These are phyloP conservation scores for Spinacia oleracea DNA, from an alignment of 179 eudicot species.

Conservation along the genomic window DNA sequence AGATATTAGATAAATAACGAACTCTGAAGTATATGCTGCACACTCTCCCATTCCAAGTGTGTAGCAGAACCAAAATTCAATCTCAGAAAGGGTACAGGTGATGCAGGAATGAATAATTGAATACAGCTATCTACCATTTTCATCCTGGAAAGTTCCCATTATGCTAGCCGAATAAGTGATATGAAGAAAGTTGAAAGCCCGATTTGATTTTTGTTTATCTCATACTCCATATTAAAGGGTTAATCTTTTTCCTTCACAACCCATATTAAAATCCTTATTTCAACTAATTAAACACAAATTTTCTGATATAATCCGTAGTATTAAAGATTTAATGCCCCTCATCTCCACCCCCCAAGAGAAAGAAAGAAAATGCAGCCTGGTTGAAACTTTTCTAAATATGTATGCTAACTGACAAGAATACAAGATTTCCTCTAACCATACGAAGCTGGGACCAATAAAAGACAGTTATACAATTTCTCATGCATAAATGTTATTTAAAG, in stretches of 20 bases:
- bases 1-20: constrained; percentile 24
- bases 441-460: not conserved
- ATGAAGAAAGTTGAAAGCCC: constrained; percentile 3
- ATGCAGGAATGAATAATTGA: not conserved
- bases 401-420: not conserved
- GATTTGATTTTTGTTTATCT: not conserved
- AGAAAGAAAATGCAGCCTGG: not conserved
- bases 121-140: not conserved
- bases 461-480: not conserved
- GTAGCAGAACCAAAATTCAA: constrained; percentile 2
- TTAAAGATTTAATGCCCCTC: not conserved
- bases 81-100: not conserved
- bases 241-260: not conserved
- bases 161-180: not conserved
- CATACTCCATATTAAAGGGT: not conserved
- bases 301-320: not conserved
- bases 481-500: not conserved
- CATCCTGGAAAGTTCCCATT: not conserved
- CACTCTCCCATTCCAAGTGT: constrained; percentile 5
- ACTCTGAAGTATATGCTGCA: constrained; percentile 18
- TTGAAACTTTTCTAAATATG: not conserved
- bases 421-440: not conserved
- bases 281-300: not conserved
- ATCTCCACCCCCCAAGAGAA: not conserved
- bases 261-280: not conserved